Evolutionary conservation across 495 filamentous ascomycete species (phyloP), one percentile per base, ranked within the genome.

Genomic region (Talaromyces trachyspermus): DNA sequence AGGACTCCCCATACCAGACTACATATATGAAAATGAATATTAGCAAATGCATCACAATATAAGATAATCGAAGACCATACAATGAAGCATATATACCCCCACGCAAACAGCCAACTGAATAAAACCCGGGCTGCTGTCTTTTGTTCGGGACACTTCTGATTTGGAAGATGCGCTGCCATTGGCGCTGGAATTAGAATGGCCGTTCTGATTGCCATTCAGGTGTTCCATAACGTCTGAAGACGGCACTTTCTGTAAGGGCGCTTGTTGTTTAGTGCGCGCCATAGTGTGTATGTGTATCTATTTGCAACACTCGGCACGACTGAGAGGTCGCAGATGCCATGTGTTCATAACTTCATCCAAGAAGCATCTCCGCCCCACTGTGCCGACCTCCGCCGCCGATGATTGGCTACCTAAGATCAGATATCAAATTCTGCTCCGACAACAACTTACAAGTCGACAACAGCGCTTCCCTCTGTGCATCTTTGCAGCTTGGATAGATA

Each of bases 1-100:
- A 98, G 82, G 54, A 95, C 79, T 35, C 86, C 92, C 92, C 92
- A 98, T 38, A 89, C 86, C 2, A 98, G 74, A 64, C 92, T 96
- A 46, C n/a, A 36, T 29, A 20, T 1, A 18, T 15, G n/a, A 9
- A 40, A 20, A 23, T 40, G n/a, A 39, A 15, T 9, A n/a, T 2
- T 37, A 17, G 24, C 9, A 27, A 54, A 52, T 43, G 43, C 25
- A 42, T 8, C 32, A 12, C n/a, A n/a, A 53, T 15, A 25, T 22
- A 24, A 24, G 22, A 48, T n/a, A 53, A 39, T 5, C 20, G 4
- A 5, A 8, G 29, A 36, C 69, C 84, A 57, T 79, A 96, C 92
- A 98, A 98, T 33, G 88, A 91, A 27, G 80, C 86, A 60, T 97
- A 98, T 51, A 98, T 98, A 40, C 92, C 92, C 17, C 84, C 18